Base-by-base conservation (phyloP, 805 yeast species). In the Tetrapisispora nanseiensis region DNA sequence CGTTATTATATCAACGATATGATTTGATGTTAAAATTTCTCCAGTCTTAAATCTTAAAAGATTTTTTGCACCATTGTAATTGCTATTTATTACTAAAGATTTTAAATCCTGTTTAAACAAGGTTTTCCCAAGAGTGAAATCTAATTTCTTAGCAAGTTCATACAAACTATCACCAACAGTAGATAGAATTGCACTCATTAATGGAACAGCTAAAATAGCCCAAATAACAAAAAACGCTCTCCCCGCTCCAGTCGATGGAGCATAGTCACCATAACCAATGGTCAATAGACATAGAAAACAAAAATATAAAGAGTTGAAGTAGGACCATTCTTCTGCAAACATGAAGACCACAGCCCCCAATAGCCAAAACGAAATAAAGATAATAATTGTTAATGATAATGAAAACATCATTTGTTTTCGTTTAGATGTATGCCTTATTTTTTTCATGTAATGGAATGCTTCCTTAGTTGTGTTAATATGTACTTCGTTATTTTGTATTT, bases 121-220 rank as follows among this genome's bases (percentile, higher is more conserved):
- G 22, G 31, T 49, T 20, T 37, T 38, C 1, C 49, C 49, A 13
- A 57, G 33, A 19, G 43, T 42, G 7, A 46, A 20, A 33, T 59
- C 61, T 9, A 57, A 37, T 10, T 50, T 33, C 15, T 44, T 47
- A 6, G 62, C 51, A 20, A 57, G 33, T 8, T 46, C 54, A 43
- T 45, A 54, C 33, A 59, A 37, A 3, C 53, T 28, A 55, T 84
- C 94, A 47, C 90, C 85, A 37, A 81, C 65, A 40, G 76, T 78
- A 1, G 89, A 79, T 31, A 86, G 76, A 43, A 86, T 68, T 15
- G 81, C 79, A 2, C 95, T 83, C 94, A 86, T 86, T 40, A 86
- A 67, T 1, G 96, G 96, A 19, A 87, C 80, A 0, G 95, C 95
- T 6, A 78, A 66, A 18, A 87, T 57, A 0, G 87, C 82, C 95